phyloP scores from a whole-genome alignment of 371 early-diverging fungal genomes.

The Rhizomucor pusillus region DNA sequence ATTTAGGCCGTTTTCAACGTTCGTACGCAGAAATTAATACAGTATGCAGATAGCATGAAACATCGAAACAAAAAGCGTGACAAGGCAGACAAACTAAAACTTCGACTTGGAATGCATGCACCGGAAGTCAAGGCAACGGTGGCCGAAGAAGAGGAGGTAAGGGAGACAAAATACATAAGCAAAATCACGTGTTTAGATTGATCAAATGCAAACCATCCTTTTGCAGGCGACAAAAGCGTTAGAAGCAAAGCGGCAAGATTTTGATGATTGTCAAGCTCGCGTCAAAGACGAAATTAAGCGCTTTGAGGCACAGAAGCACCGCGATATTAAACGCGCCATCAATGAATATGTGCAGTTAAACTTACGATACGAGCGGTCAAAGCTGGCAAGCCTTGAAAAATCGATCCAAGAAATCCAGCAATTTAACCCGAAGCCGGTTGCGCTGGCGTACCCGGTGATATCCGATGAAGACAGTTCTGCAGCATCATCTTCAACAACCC shows the following conservation, averaged over 20 bases:
- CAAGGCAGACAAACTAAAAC: conserved; percentile 42
- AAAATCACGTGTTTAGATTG: background rate
- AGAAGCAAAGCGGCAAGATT: conserved; percentile 29
- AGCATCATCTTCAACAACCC: conserved; percentile 8
- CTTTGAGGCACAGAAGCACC: conserved; percentile 51
- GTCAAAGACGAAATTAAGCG: conserved; percentile 52
- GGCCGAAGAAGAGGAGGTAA: conserved; percentile 45
- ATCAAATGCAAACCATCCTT: background rate
- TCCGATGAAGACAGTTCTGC: conserved; percentile 14
- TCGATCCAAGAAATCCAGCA: conserved; percentile 44
- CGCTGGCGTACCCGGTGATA: conserved; percentile 6
- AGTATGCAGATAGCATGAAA: conserved; percentile 55
- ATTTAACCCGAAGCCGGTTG: conserved; percentile 13
- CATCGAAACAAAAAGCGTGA: conserved; percentile 47
- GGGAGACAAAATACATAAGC: background rate
- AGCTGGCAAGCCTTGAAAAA: conserved; percentile 47
- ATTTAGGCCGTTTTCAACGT: conserved; percentile 51
- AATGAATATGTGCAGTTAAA: conserved; percentile 48
- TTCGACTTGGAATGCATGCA: conserved; percentile 42
- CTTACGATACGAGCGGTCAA: conserved; percentile 48
- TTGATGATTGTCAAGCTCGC: conserved; percentile 43
- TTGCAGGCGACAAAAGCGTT: conserved; percentile 37
- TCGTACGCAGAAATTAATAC: conserved; percentile 52
- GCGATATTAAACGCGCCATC: conserved; percentile 43
- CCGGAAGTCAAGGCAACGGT: conserved; percentile 43